Conservation (phyloP, 306 rosid genomes). For the Ammopiptanthus mongolicus region DNA sequence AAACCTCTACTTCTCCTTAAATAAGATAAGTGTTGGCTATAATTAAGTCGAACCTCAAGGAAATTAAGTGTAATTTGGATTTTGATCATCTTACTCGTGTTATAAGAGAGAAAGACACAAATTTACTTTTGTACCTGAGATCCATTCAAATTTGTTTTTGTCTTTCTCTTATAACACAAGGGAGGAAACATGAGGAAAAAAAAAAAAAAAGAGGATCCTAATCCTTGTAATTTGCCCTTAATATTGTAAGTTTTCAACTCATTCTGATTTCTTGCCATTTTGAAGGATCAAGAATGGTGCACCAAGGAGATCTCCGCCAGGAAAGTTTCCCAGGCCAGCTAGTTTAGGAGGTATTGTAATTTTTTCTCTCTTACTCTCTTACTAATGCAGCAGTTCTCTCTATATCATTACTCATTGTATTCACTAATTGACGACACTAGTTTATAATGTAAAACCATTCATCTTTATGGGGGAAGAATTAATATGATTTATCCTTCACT, state of each 20-base stretch:
- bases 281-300: constrained; percentile 55
- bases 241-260: not conserved
- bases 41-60: no score
- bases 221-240: not conserved
- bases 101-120: no score
- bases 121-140: no score
- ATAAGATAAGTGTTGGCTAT: no score
- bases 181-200: no score
- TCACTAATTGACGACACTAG: not conserved
- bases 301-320: constrained; percentile 61
- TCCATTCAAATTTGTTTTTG: no score
- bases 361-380: constrained; percentile 3
- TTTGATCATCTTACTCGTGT: no score
- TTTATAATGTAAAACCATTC: not conserved
- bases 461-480: no score
- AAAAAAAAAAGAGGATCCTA: no score
- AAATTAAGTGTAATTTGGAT: no score
- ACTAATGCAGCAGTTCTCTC: not conserved
- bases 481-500: not conserved
- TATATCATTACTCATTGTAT: not conserved
- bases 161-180: no score
- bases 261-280: not conserved
- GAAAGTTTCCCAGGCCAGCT: constrained; percentile 70
- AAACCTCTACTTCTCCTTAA: no score
- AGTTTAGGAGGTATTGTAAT: not conserved